Conservation (phyloP, 352 stramenopile genomes). For the Pythium diclinum region DNA sequence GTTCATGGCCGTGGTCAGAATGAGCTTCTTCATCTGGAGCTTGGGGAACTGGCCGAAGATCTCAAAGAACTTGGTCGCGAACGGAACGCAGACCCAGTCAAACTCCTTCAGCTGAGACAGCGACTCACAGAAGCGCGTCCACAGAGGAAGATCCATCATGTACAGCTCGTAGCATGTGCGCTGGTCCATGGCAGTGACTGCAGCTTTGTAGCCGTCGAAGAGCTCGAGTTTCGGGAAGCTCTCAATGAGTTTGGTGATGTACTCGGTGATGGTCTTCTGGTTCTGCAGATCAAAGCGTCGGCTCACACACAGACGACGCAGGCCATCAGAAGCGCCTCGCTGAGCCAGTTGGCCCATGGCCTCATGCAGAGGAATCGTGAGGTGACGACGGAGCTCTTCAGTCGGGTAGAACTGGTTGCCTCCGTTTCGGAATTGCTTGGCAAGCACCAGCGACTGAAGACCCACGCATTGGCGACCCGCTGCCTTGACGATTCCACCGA, state of each 20-base stretch:
- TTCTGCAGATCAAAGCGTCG: not conserved
- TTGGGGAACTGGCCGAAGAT: slow-evolving; percentile 15
- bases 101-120: slow-evolving; percentile 17
- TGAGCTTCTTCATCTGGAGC: slow-evolving; percentile 6
- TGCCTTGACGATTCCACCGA: not conserved
- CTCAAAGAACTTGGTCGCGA: slow-evolving; percentile 17
- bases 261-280: not conserved
- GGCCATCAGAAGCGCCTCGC: not conserved
- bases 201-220: slow-evolving; percentile 4
- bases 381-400: not conserved
- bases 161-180: slow-evolving; percentile 18
- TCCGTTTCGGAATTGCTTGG: not conserved
- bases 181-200: not conserved
- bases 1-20: not conserved
- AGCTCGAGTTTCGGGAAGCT: slow-evolving; percentile 2
- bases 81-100: slow-evolving; percentile 15
- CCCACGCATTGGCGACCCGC: not conserved
- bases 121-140: slow-evolving; percentile 40
- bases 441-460: not conserved
- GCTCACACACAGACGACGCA: not conserved
- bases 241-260: not conserved
- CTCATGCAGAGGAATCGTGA: not conserved
- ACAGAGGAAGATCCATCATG: slow-evolving; percentile 32
- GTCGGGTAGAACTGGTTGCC: not conserved
- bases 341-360: not conserved